Conservation (phyloP, 1,284 basidiomycete species). For the Heterobasidion parviporum region DNA sequence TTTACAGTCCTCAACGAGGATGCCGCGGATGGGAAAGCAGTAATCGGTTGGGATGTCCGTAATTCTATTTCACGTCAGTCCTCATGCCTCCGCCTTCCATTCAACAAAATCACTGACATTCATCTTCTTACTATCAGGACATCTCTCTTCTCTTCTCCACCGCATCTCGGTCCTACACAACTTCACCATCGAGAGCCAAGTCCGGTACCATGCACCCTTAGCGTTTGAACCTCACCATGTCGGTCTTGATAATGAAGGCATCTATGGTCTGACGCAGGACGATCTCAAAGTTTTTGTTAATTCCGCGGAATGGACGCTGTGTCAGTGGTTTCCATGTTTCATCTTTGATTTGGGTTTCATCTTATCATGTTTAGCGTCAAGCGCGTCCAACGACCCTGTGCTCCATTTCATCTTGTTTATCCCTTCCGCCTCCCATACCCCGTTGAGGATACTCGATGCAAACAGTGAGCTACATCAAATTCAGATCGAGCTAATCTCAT, state of each 20-base stretch:
- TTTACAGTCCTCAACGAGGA: slow-evolving; percentile 88
- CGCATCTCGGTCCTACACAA: slow-evolving; percentile 70
- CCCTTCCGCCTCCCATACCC: slow-evolving; percentile 62
- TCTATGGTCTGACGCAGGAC: slow-evolving; percentile 64
- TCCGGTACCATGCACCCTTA: slow-evolving; percentile 87
- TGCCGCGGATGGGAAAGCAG: slow-evolving; percentile 53
- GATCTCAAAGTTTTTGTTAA: slow-evolving; percentile 90
- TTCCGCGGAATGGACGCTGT: slow-evolving; percentile 91
- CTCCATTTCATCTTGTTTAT: slow-evolving; percentile 91
- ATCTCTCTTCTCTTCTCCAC: slow-evolving; percentile 60
- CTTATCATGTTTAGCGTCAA: slow-evolving; percentile 40
- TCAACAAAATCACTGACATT: slow-evolving; percentile 7
- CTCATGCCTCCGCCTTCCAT: background rate
- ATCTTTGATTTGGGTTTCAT: background rate
- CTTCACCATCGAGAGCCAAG: slow-evolving; percentile 90
- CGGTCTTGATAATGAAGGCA: slow-evolving; percentile 21
- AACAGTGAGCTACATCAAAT: slow-evolving; percentile 31
- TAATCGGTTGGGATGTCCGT: slow-evolving; percentile 68
- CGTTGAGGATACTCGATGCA: slow-evolving; percentile 60
- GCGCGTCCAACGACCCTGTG: slow-evolving; percentile 84
- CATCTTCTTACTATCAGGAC: slow-evolving; percentile 35
- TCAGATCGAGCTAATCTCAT: background rate
- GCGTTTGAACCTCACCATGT: slow-evolving; percentile 63
- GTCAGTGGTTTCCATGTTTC: slow-evolving; percentile 34
- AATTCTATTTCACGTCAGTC: slow-evolving; percentile 55